These are phyloP conservation scores for Mangifera indica DNA, from an alignment of 345 rosid species.

Conservation along the genomic window DNA sequence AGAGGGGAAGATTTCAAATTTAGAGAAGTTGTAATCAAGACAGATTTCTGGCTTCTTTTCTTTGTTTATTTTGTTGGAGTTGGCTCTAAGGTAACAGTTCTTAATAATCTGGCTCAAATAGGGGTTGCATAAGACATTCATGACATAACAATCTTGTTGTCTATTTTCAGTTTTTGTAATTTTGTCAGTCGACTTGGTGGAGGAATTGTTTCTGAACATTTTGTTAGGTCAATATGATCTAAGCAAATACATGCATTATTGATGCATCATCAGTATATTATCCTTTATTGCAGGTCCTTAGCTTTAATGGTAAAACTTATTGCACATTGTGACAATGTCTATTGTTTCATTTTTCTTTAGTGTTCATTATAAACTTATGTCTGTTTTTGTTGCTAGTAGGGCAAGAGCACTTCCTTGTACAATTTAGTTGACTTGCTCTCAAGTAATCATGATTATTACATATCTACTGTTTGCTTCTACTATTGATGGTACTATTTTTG, in stretches of 20 bases:
- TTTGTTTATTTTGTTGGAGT: conserved; percentile 62
- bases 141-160: conserved; percentile 53
- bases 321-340: no score
- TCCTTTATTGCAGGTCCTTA: background rate
- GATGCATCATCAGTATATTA: conserved; percentile 2
- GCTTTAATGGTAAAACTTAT: background rate
- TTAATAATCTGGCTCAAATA: conserved; percentile 72
- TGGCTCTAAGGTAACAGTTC: conserved; percentile 68
- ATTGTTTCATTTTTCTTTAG: no score
- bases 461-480: no score
- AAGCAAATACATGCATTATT: background rate
- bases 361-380: no score
- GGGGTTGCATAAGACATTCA: conserved; percentile 60
- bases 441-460: no score
- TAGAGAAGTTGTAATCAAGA: conserved; percentile 60
- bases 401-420: no score
- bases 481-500: no score
- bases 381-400: no score
- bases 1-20: conserved; percentile 71
- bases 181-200: conserved; percentile 68
- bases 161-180: conserved; percentile 70
- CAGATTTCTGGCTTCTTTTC: conserved; percentile 83
- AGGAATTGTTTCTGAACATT: conserved; percentile 59
- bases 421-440: no score
- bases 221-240: conserved; percentile 47